Conservation (phyloP, 495 filamentous ascomycete genomes). For the Trichoderma orchidacearum region DNA sequence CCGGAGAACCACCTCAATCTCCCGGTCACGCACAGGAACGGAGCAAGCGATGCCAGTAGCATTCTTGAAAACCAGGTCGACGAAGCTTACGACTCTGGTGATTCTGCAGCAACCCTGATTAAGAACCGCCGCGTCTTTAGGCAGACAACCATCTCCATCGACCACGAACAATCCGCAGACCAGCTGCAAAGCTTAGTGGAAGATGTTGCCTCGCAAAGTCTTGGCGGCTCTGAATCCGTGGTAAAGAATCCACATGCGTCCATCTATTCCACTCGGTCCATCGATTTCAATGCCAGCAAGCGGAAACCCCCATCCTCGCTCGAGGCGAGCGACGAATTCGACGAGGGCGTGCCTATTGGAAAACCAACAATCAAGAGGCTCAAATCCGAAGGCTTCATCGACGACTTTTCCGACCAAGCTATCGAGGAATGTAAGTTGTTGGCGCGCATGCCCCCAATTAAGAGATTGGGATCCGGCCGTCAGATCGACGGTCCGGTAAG, state of each 20-base stretch:
- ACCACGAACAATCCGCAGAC: constrained; percentile 13
- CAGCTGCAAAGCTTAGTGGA: constrained; percentile 22
- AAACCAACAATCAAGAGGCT: constrained; percentile 30
- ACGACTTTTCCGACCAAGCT: not conserved
- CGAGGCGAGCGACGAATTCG: constrained; percentile 15
- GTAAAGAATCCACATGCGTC: not conserved
- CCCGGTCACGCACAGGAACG: constrained; percentile 10
- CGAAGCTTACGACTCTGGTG: constrained; percentile 20
- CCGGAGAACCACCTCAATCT: constrained; percentile 29
- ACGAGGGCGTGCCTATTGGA: constrained; percentile 10
- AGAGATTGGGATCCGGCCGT: constrained; percentile 19
- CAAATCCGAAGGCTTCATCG: constrained; percentile 20
- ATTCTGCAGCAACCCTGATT: constrained; percentile 3
- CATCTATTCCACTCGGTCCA: constrained; percentile 2
- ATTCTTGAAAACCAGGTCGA: constrained; percentile 26
- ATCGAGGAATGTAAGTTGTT: constrained; percentile 22
- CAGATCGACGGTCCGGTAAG: constrained; percentile 35
- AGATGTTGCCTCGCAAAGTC: constrained; percentile 25
- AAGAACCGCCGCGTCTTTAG: constrained; percentile 7
- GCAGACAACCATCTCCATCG: constrained; percentile 3
- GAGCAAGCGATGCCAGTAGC: constrained; percentile 12
- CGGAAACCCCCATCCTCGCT: constrained; percentile 17
- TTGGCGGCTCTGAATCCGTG: constrained; percentile 28
- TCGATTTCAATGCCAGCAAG: constrained; percentile 27
- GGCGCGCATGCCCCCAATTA: constrained; percentile 20